Evolutionary conservation across 2,329 filamentous ascomycete species (phyloP).

Genomic region (Exophiala mesophila): DNA sequence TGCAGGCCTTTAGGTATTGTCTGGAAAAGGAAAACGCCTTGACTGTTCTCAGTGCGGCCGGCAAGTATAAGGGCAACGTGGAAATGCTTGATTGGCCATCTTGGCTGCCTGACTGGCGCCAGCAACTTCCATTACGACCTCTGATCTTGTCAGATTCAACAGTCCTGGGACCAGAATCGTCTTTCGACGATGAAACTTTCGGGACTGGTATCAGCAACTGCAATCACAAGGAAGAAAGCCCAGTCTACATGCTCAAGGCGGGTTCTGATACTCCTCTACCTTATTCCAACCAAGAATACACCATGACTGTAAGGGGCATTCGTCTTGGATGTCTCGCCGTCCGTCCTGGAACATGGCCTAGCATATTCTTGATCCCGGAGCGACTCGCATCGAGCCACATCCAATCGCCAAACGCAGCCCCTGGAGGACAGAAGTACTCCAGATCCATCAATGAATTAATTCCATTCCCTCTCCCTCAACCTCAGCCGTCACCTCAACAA

Average conservation of each 20-base stretch:
- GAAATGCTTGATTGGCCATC: slow-evolving; percentile 7
- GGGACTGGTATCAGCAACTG: background rate
- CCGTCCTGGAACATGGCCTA: slow-evolving; percentile 13
- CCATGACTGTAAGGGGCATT: slow-evolving; percentile 7
- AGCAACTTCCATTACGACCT: slow-evolving; percentile 15
- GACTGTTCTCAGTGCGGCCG: slow-evolving; percentile 16
- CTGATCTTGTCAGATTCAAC: slow-evolving; percentile 9
- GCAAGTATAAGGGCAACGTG: slow-evolving; percentile 14
- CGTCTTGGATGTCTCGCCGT: slow-evolving; percentile 15
- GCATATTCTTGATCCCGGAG: slow-evolving; percentile 13
- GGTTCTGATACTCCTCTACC: background rate
- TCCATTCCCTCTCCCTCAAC: no score
- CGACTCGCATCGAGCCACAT: background rate
- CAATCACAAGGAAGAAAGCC: background rate
- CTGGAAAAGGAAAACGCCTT: slow-evolving; percentile 15
- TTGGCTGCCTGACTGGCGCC: slow-evolving; percentile 19
- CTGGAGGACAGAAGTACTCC: slow-evolving; percentile 4
- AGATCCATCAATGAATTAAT: background rate
- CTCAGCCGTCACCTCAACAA: background rate
- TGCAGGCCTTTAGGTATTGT: slow-evolving; percentile 12
- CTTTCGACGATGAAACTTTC: slow-evolving; percentile 13
- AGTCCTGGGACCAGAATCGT: slow-evolving; percentile 10
- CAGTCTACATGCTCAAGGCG: slow-evolving; percentile 6
- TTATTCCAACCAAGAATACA: background rate
- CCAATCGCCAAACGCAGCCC: background rate